Conservation (phyloP, 2,329 filamentous ascomycete species). For the Neonectria faginata region DNA sequence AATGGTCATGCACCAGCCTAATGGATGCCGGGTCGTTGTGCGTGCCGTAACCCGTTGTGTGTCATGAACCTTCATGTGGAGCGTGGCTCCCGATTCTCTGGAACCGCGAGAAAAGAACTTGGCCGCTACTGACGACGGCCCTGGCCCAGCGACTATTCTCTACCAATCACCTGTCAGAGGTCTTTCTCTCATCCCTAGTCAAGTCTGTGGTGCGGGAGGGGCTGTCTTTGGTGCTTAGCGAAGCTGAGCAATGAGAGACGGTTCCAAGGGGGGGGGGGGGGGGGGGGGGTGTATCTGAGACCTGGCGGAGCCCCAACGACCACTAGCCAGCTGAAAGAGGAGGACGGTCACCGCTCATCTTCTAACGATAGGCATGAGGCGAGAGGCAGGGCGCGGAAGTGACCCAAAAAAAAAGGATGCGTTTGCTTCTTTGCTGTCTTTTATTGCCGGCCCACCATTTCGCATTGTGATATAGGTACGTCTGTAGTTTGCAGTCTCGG, state of each 20-base stretch:
- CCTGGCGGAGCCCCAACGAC: constrained; percentile 33
- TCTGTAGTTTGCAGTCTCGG: neutral
- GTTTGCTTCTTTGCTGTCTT: constrained; percentile 17
- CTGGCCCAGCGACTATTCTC: constrained; percentile 35
- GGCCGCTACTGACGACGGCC: constrained; percentile 40
- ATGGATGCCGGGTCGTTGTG: constrained; percentile 42
- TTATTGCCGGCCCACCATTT: constrained; percentile 6
- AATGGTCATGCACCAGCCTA: constrained; percentile 37
- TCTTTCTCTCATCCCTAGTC: constrained; percentile 34
- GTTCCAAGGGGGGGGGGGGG: constrained; percentile 34
- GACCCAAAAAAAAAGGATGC: constrained; percentile 9
- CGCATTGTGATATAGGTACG: constrained; percentile 11
- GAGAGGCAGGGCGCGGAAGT: constrained; percentile 18
- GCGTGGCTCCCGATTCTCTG: constrained; percentile 50
- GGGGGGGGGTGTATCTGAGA: constrained; percentile 35
- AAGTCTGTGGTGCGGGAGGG: constrained; percentile 46
- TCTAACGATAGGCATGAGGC: constrained; percentile 19
- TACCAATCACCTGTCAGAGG: constrained; percentile 41
- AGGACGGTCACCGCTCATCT: constrained; percentile 35
- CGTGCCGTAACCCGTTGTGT: constrained; percentile 38
- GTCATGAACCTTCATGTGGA: constrained; percentile 48
- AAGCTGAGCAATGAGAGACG: constrained; percentile 39
- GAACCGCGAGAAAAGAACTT: constrained; percentile 45
- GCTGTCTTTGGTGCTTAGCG: constrained; percentile 37
- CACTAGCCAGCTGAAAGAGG: constrained; percentile 40